Base-by-base conservation (phyloP, 148 eudicot genomes). In the Nepenthes gracilis region DNA sequence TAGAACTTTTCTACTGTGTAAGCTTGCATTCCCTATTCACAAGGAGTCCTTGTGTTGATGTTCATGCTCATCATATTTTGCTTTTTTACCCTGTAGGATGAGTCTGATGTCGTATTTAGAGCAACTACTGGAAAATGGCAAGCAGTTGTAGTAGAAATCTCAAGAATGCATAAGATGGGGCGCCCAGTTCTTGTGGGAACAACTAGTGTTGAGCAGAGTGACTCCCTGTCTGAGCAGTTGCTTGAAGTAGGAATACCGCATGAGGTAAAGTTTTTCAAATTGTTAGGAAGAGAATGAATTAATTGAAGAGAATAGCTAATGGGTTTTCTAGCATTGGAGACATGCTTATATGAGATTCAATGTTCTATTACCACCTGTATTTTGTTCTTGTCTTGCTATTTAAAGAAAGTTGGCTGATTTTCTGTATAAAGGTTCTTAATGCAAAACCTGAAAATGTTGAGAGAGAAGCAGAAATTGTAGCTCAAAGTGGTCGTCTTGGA, bases 371-470 rank as follows among this genome's bases (percentile, higher is more conserved):
- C 23, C 45, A 40, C 8, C 8, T 40, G 45, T 40, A 8, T 40
- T 40, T 40, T 8, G 45, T n/a, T 49, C 36, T 35, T 55, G 5
- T 55, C 1, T 55, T 55, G 58, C 58, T 32, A 54, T 38, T 15
- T 15, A 12, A 43, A 14, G 59, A 57, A 34, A 14, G 12, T 53
- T 15, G 8, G 38, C 5, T 15, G n/a, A 51, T 52, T 14, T 61
- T 65, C 53, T 61, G 50, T 72, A 2, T 62, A 49, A 65, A 93
- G 99, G 88, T 94, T 72, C 80, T 94, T 40, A 94, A 94, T 75
- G 99, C 99, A 49, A 94, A 94, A 80, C 99, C 99, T 64, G 99
- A 94, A 64, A 94, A 94, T 77, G 97, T 94, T 73, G 99, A 94
- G 84, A 85, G 99, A 75, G 99, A 94, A 81, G 97, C 99, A 68